Evolutionary conservation across 1,284 basidiomycete genomes (phyloP).

Genomic region (Peniophora sp.): DNA sequence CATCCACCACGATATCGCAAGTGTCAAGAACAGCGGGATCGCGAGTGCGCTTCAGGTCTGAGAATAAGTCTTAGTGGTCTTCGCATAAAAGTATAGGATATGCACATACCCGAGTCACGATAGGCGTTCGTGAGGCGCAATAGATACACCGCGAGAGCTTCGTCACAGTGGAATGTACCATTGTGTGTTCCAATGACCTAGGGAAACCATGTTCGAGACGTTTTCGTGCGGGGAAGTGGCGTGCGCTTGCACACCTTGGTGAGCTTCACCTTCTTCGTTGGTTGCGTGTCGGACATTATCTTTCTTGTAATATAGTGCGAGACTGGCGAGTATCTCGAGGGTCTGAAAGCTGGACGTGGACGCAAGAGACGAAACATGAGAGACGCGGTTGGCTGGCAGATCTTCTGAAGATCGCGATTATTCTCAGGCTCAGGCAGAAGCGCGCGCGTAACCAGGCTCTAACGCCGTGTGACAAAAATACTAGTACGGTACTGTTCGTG

Average conservation of each 20-base stretch:
- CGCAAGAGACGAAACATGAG: constrained; percentile 1
- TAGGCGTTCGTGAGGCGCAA: constrained; percentile 76
- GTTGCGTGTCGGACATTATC: constrained; percentile 15
- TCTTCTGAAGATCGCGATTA: too few relatives aligned
- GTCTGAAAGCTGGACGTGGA: constrained; percentile 5
- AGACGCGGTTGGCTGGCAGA: too few relatives aligned
- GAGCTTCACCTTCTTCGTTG: constrained; percentile 40
- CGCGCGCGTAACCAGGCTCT: too few relatives aligned
- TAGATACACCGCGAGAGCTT: constrained; percentile 90
- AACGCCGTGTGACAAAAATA: too few relatives aligned
- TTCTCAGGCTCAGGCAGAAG: too few relatives aligned
- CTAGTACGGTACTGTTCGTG: too few relatives aligned
- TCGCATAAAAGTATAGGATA: constrained; percentile 10
- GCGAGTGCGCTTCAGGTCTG: constrained; percentile 75
- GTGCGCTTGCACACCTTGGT: constrained; percentile 24
- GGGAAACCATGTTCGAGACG: neutral
- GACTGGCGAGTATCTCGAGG: constrained; percentile 18
- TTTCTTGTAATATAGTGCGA: constrained; percentile 13
- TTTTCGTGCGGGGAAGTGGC: neutral
- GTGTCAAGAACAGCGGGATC: constrained; percentile 75
- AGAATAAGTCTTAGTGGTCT: constrained; percentile 3
- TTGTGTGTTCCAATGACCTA: constrained; percentile 89
- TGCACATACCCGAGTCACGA: constrained; percentile 63
- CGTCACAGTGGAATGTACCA: constrained; percentile 96
- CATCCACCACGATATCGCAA: constrained; percentile 96